Evolutionary conservation across 139 green algal genomes (phyloP).

Genomic region (Volvox africanus): DNA sequence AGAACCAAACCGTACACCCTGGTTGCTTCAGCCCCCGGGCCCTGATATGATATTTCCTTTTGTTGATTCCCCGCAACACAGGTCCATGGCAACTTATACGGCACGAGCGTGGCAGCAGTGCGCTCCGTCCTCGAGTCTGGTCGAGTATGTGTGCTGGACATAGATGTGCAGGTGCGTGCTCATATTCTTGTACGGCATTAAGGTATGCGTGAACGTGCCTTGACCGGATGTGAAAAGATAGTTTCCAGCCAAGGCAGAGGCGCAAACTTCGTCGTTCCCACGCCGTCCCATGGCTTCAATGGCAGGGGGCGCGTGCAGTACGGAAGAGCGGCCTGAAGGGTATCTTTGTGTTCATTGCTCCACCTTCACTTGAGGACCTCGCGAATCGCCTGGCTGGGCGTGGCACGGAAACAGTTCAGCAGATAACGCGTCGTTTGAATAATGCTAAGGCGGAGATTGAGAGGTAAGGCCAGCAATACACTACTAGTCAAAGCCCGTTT

Average conservation of each 20-base stretch:
- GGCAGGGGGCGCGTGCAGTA: conserved; percentile 74
- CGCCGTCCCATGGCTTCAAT: not conserved
- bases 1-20: no score
- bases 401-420: conserved; percentile 83
- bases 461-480: conserved; percentile 57
- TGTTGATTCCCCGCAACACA: not conserved
- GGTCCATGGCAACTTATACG: conserved; percentile 90
- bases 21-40: no score
- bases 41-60: no score
- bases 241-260: no score
- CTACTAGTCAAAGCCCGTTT: no score
- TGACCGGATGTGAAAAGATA: no score
- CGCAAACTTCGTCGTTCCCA: no score
- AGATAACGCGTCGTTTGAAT: conserved; percentile 76
- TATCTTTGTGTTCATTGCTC: conserved; percentile 91
- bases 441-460: conserved; percentile 83
- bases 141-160: conserved; percentile 63
- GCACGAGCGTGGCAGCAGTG: conserved; percentile 81
- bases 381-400: conserved; percentile 79
- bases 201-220: no score
- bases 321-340: conserved; percentile 56
- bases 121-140: conserved; percentile 69
- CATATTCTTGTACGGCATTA: conserved; percentile 29
- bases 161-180: conserved; percentile 62
- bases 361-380: conserved; percentile 84